A percentile compares a stretch with the other conserved stretches of the same genome.
These are phyloP conservation scores for Zygnema cylindricum DNA, from an alignment of 139 green algal genomes.

Conservation along the genomic window DNA sequence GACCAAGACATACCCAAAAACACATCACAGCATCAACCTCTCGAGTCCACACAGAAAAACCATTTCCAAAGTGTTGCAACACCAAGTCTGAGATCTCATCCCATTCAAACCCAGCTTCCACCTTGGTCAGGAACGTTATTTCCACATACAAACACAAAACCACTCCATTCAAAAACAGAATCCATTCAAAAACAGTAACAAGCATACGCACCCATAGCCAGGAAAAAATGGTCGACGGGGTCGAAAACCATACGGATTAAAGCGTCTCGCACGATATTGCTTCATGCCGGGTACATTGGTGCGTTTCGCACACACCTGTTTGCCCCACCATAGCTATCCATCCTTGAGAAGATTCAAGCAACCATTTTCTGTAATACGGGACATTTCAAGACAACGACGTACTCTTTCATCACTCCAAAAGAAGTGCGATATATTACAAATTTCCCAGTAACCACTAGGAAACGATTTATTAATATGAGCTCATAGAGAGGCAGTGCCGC, in stretches of 20 bases:
- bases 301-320: slow-evolving; percentile 86
- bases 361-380: no score
- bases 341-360: neutral
- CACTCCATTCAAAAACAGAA: neutral
- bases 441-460: no score
- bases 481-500: neutral
- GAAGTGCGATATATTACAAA: no score
- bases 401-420: no score
- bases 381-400: no score
- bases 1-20: no score
- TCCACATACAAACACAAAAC: neutral
- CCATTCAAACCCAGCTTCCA: slow-evolving; percentile 54
- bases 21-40: neutral
- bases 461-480: no score
- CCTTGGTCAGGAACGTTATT: no score
- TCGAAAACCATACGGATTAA: slow-evolving; percentile 24
- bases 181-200: neutral
- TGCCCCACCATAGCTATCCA: neutral
- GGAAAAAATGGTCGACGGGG: slow-evolving; percentile 31
- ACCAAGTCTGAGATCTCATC: neutral
- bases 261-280: slow-evolving; percentile 57
- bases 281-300: slow-evolving; percentile 95
- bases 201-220: slow-evolving; percentile 7
- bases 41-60: neutral
- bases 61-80: neutral